phyloP scores from a whole-genome alignment of 495 filamentous ascomycete species.

The Neurospora tetraspora region DNA sequence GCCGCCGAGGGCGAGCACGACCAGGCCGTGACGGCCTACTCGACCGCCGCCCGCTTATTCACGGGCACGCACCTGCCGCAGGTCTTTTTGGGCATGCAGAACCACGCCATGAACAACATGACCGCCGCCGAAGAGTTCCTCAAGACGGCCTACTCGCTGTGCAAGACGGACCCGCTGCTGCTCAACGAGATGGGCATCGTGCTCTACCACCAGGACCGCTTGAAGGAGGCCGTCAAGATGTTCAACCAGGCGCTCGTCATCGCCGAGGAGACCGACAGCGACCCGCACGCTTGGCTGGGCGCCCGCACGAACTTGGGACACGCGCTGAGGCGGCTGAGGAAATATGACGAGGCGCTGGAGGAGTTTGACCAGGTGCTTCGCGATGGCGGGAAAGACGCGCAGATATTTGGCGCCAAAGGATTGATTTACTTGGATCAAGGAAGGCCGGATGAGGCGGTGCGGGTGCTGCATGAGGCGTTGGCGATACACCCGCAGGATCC shows the following conservation, averaged over 20 bases:
- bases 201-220: slow-evolving; percentile 79
- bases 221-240: slow-evolving; percentile 57
- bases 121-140: slow-evolving; percentile 92
- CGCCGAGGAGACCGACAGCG: slow-evolving; percentile 69
- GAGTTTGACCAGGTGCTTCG: slow-evolving; percentile 77
- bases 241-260: slow-evolving; percentile 68
- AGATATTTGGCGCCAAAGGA: slow-evolving; percentile 63
- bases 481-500: slow-evolving; percentile 59
- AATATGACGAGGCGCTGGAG: slow-evolving; percentile 57
- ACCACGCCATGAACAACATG: slow-evolving; percentile 91
- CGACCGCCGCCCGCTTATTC: slow-evolving; percentile 88
- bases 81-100: slow-evolving; percentile 97
- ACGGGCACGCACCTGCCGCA: slow-evolving; percentile 95
- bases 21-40: slow-evolving; percentile 96
- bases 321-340: slow-evolving; percentile 64
- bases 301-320: slow-evolving; percentile 85
- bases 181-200: slow-evolving; percentile 95
- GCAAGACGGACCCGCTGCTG: slow-evolving; percentile 73
- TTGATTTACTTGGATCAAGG: slow-evolving; percentile 62
- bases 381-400: slow-evolving; percentile 61
- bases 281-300: slow-evolving; percentile 75
- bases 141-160: slow-evolving; percentile 69
- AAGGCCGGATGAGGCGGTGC: slow-evolving; percentile 55
- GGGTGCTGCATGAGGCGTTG: slow-evolving; percentile 62
- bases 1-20: slow-evolving; percentile 99